These are phyloP conservation scores for Flagelloscypha sp. DNA, from an alignment of 768 basidiomycete species.

Conservation along the genomic window DNA sequence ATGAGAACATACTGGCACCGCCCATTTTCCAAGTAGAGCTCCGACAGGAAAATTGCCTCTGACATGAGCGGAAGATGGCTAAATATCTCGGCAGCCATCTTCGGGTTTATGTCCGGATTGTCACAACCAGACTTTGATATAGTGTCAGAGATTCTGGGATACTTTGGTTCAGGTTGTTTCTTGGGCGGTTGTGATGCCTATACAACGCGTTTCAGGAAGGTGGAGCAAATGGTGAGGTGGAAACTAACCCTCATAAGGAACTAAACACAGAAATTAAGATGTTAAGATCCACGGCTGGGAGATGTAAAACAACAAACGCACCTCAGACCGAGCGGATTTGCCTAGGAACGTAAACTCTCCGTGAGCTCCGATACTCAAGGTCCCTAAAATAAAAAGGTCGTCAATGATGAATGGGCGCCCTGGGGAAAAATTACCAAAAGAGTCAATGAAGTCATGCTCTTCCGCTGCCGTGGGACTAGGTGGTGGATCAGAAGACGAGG, in stretches of 20 bases:
- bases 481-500: constrained; percentile 1
- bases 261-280: constrained; percentile 32
- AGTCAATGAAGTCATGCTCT: constrained; percentile 39
- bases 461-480: constrained; percentile 16
- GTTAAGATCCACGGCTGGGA: not conserved
- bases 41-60: constrained; percentile 53
- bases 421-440: constrained; percentile 30
- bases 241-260: constrained; percentile 37
- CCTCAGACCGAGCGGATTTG: constrained; percentile 61
- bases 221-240: not conserved
- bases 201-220: not conserved
- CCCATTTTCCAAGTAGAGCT: constrained; percentile 58
- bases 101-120: constrained; percentile 25
- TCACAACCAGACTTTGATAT: constrained; percentile 29
- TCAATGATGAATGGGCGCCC: not conserved
- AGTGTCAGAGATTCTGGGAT: constrained; percentile 31
- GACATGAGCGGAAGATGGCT: constrained; percentile 44
- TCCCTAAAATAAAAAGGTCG: constrained; percentile 28
- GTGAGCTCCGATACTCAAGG: constrained; percentile 45
- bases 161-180: constrained; percentile 8
- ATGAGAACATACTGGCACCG: constrained; percentile 39
- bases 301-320: constrained; percentile 20
- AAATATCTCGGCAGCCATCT: constrained; percentile 36
- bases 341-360: constrained; percentile 55
- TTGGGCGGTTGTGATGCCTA: constrained; percentile 20